These are phyloP conservation scores for Debaryomyces tyrocola DNA, from an alignment of 805 yeast genomes.

Conservation along the genomic window DNA sequence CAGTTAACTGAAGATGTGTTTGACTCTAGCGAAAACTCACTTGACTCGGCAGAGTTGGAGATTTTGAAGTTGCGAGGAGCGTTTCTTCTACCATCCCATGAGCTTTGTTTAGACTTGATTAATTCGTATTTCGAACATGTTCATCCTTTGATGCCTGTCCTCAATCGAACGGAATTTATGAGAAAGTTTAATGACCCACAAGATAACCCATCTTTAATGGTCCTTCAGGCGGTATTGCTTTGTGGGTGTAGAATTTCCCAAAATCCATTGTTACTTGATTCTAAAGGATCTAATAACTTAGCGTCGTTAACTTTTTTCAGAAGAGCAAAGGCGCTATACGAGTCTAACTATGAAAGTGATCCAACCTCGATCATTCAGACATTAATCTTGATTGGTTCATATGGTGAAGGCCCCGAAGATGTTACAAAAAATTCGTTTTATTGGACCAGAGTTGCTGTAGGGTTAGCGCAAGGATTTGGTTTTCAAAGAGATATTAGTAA, in stretches of 20 bases:
- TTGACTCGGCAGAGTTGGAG: slow-evolving; percentile 64
- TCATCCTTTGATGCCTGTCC: slow-evolving; percentile 69
- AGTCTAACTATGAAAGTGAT: slow-evolving; percentile 66
- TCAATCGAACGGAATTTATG: slow-evolving; percentile 64
- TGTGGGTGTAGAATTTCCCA: slow-evolving; percentile 65
- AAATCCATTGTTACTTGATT: slow-evolving; percentile 52
- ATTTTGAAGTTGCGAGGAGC: slow-evolving; percentile 67
- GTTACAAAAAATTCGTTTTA: slow-evolving; percentile 65
- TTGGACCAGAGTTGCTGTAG: slow-evolving; percentile 69
- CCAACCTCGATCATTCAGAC: slow-evolving; percentile 63
- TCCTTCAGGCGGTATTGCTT: slow-evolving; percentile 65
- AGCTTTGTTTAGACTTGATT: slow-evolving; percentile 59
- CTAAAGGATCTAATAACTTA: slow-evolving; percentile 51
- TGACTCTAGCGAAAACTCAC: slow-evolving; percentile 30
- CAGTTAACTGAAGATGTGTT: slow-evolving; percentile 43
- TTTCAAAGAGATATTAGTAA: slow-evolving; percentile 58
- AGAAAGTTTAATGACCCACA: slow-evolving; percentile 51
- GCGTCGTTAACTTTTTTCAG: slow-evolving; percentile 56
- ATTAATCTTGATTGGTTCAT: slow-evolving; percentile 59
- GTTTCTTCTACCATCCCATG: slow-evolving; percentile 62
- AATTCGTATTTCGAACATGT: slow-evolving; percentile 60
- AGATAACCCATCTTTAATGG: slow-evolving; percentile 62
- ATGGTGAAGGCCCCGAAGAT: slow-evolving; percentile 74
- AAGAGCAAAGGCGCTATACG: slow-evolving; percentile 74
- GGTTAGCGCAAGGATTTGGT: slow-evolving; percentile 75